These are phyloP conservation scores for Pascua sp. DNA, from an alignment of 1,284 basidiomycete genomes.

Conservation along the genomic window DNA sequence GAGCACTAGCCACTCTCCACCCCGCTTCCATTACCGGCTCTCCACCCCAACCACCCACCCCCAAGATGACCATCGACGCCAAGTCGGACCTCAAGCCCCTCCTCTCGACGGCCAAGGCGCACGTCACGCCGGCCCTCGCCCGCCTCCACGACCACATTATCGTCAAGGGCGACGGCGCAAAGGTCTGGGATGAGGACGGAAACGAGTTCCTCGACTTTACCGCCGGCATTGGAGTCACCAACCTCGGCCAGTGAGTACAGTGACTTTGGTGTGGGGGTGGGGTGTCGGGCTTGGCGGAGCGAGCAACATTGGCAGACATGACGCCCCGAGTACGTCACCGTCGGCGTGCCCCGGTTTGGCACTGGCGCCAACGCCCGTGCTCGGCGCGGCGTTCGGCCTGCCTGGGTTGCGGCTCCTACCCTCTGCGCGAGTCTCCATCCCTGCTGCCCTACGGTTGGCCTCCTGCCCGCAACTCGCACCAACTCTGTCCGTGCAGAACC, in stretches of 20 bases:
- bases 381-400: no score
- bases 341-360: no score
- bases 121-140: conserved; percentile 34
- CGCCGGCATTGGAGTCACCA: conserved; percentile 65
- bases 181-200: conserved; percentile 62
- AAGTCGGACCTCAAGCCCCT: conserved; percentile 18
- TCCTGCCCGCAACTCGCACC: background rate
- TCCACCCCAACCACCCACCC: no score
- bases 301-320: background rate
- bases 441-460: no score
- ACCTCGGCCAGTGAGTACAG: conserved; percentile 19
- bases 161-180: conserved; percentile 71
- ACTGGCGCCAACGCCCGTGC: no score
- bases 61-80: conserved; percentile 20
- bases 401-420: no score
- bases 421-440: no score
- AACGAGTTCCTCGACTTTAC: conserved; percentile 72
- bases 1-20: no score
- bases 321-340: background rate
- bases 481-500: background rate
- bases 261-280: background rate
- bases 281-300: background rate
- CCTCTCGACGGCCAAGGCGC: conserved; percentile 23
- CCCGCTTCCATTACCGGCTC: no score
- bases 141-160: conserved; percentile 60